Evolutionary conservation across 257 asterid genomes (phyloP), one percentile per base, ranked within the genome.

Genomic region (Nicotiana tabacum): DNA sequence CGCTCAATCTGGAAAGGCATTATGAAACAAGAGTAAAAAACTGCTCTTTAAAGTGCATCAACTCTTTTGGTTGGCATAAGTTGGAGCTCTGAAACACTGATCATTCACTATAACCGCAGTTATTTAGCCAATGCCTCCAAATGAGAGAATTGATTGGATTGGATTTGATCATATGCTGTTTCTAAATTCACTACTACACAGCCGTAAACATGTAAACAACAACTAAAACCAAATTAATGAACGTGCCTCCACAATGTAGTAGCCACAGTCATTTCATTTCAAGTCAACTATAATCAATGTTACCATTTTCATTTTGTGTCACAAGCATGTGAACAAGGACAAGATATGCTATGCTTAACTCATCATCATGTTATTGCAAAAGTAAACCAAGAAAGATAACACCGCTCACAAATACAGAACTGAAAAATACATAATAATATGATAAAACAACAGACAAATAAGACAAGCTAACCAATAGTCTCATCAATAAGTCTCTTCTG

Each of bases 401-500:
- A 6, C 12, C 30, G 76, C 57, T 61, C 77, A 64, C 77, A 85
- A 77, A 61, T 53, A 16, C 57, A 33, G 39, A 21, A 57, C 33
- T 80, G 33, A 24, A 78, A 77, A 57, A 72, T 64, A 65, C 83
- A 81, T 43, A 51, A 68, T 46, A n/a, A 56, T 61, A 62, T 15
- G 35, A 39, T 61, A 60, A 9, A 80, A 80, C 72, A 79, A 61
- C 82, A 68, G 53, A 77, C 66, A 46, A 9, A 10, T 55, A 21
- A 56, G 27, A 11, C 27, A 27, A 15, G 5, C 43, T 53, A n/a
- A 15, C 48, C 62, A 60, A 66, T 81, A 77, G 81, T 83, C 46
- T 61, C 83, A 77, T 85, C 83, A 82, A 76, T 86, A 89, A 85
- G 85, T 48, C 35, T 85, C 85, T 79, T 85, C 85, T 79, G 88